These are phyloP conservation scores for Periconia digitata DNA, from an alignment of 2,329 filamentous ascomycete genomes.

Conservation along the genomic window DNA sequence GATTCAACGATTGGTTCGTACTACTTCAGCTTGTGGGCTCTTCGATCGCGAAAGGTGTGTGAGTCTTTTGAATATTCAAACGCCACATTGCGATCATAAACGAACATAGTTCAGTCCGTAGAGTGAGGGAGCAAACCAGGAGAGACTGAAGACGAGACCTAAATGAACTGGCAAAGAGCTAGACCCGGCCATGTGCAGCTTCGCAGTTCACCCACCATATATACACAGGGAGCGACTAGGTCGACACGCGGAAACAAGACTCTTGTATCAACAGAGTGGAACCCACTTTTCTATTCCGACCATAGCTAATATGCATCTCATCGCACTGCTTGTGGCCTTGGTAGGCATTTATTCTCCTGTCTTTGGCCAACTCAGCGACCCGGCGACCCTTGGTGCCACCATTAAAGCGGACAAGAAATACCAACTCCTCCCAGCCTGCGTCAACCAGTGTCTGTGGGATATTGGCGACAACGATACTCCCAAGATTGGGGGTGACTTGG, in stretches of 20 bases:
- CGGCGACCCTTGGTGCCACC: conserved; percentile 8
- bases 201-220: background rate
- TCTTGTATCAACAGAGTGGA: no score
- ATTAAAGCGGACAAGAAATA: conserved; percentile 12
- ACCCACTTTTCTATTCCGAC: background rate
- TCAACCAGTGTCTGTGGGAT: conserved; percentile 19
- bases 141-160: background rate
- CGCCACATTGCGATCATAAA: conserved; percentile 3
- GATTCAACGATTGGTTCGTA: background rate
- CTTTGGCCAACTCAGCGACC: conserved; percentile 3
- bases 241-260: background rate
- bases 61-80: background rate
- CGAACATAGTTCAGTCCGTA: background rate
- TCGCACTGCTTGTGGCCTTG: background rate
- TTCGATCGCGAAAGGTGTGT: background rate
- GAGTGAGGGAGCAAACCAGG: background rate
- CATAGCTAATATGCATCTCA: background rate
- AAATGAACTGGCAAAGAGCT: background rate
- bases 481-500: conserved; percentile 14
- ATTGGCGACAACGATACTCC: conserved; percentile 11
- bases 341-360: background rate
- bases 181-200: background rate
- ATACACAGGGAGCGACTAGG: background rate
- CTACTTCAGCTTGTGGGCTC: background rate
- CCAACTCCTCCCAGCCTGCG: conserved; percentile 12